These are phyloP conservation scores for Ceratocystis alfenasii DNA, from an alignment of 2,329 filamentous ascomycete species.

Conservation along the genomic window DNA sequence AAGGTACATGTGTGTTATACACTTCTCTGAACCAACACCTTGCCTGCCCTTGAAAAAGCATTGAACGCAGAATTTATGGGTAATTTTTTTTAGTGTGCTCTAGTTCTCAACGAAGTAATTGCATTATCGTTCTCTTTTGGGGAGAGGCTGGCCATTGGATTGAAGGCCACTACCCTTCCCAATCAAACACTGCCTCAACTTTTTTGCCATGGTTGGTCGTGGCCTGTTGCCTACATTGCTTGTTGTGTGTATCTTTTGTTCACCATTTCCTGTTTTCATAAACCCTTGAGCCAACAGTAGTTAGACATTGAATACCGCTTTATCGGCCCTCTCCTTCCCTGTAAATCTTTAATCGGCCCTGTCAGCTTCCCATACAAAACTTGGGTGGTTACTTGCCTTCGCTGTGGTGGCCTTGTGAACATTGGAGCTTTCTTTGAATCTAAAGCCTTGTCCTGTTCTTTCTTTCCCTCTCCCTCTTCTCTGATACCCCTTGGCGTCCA, in stretches of 20 bases:
- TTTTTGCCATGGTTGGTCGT: slow-evolving; percentile 5
- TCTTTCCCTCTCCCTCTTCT: slow-evolving; percentile 1
- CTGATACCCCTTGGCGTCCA: slow-evolving; percentile 20
- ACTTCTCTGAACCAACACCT: background rate
- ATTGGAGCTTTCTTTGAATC: slow-evolving; percentile 12
- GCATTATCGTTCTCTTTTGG: background rate
- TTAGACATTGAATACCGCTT: slow-evolving; percentile 9
- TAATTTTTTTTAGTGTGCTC: background rate
- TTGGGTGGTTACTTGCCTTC: slow-evolving; percentile 13
- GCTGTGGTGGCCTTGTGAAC: slow-evolving; percentile 3
- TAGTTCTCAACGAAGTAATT: slow-evolving; percentile 3
- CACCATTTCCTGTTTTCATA: background rate
- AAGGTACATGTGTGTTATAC: background rate
- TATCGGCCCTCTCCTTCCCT: slow-evolving; percentile 17
- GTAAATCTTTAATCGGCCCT: slow-evolving; percentile 3
- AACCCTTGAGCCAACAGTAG: slow-evolving; percentile 8
- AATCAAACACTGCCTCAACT: slow-evolving; percentile 18
- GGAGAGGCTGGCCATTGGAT: background rate
- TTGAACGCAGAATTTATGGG: slow-evolving; percentile 4
- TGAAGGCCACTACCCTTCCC: slow-evolving; percentile 3
- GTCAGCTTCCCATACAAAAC: slow-evolving; percentile 18
- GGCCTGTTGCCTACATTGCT: background rate
- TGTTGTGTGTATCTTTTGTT: background rate
- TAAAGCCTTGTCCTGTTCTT: slow-evolving; percentile 11
- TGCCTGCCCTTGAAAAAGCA: background rate